phyloP scores from a whole-genome alignment of 2,329 filamentous ascomycete genomes.

The Pestalotiopsis sp. region DNA sequence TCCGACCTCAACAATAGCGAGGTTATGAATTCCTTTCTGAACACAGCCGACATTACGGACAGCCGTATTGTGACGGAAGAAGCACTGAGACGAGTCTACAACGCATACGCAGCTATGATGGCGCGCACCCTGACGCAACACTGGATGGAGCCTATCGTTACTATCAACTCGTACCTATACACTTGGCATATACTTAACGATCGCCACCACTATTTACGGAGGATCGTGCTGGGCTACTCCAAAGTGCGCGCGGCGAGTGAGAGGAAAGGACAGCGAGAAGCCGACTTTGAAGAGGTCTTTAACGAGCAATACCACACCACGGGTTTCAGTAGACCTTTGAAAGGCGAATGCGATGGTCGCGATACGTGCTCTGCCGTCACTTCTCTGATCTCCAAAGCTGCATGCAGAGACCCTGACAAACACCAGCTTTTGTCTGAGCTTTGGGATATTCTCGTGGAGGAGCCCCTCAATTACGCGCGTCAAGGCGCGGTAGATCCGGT shows the following conservation, averaged over 20 bases:
- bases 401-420: background rate
- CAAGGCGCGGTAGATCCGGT: background rate
- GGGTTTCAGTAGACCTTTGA: slow-evolving; percentile 22
- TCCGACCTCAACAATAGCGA: slow-evolving; percentile 12
- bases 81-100: slow-evolving; percentile 23
- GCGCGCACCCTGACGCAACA: slow-evolving; percentile 24
- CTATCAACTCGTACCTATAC: slow-evolving; percentile 23
- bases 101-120: slow-evolving; percentile 24
- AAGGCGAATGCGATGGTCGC: slow-evolving; percentile 13
- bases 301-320: slow-evolving; percentile 23
- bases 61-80: slow-evolving; percentile 23
- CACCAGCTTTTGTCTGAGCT: background rate
- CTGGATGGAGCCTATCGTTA: slow-evolving; percentile 23
- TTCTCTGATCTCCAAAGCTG: background rate
- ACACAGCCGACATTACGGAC: slow-evolving; percentile 23
- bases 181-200: slow-evolving; percentile 28
- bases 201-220: slow-evolving; percentile 11
- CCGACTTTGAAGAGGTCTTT: slow-evolving; percentile 26
- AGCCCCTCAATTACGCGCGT: background rate
- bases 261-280: slow-evolving; percentile 18
- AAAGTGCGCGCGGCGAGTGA: background rate
- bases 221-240: background rate
- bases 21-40: slow-evolving; percentile 26
- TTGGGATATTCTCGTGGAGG: background rate
- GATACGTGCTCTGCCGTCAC: background rate